A percentile compares a stretch with the other conserved stretches of the same genome.
Conservation (phyloP, 805 yeast species). For the Saccharomycopsis olivae region DNA sequence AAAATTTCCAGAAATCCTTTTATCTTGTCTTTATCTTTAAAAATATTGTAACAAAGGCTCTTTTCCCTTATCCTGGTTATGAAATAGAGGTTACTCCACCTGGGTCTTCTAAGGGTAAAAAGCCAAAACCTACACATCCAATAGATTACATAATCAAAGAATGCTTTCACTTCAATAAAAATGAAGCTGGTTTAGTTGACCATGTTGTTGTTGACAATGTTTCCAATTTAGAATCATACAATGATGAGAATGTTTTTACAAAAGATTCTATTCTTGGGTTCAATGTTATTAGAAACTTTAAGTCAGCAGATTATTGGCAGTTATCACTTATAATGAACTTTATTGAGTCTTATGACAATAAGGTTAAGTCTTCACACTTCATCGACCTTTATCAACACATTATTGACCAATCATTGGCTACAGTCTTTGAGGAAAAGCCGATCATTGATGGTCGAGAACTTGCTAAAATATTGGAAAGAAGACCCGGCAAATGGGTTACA, state of each 20-base stretch:
- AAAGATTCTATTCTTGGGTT: constrained; percentile 8
- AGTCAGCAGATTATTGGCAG: constrained; percentile 12
- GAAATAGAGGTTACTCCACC: neutral
- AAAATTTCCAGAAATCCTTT: constrained; percentile 10
- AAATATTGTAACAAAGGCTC: neutral
- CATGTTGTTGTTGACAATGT: constrained; percentile 8
- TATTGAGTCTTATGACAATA: constrained; percentile 5
- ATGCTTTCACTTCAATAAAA: constrained; percentile 11
- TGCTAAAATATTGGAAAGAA: constrained; percentile 36
- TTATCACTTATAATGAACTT: constrained; percentile 16
- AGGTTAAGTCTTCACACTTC: constrained; percentile 17
- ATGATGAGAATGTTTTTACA: constrained; percentile 1
- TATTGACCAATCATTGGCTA: constrained; percentile 26
- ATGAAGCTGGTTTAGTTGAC: constrained; percentile 13
- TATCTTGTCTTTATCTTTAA: constrained; percentile 13
- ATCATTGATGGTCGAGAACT: constrained; percentile 70
- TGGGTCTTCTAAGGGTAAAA: no score
- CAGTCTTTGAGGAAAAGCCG: constrained; percentile 46
- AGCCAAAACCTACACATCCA: constrained; percentile 4
- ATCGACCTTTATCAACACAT: constrained; percentile 22
- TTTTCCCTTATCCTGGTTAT: constrained; percentile 2
- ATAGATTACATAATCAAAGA: constrained; percentile 15
- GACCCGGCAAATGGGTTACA: constrained; percentile 86
- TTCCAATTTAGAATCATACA: constrained; percentile 1
- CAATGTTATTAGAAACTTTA: constrained; percentile 8